Base-by-base conservation (phyloP, 129 eudicot genomes). In the Flaveria linearis region DNA sequence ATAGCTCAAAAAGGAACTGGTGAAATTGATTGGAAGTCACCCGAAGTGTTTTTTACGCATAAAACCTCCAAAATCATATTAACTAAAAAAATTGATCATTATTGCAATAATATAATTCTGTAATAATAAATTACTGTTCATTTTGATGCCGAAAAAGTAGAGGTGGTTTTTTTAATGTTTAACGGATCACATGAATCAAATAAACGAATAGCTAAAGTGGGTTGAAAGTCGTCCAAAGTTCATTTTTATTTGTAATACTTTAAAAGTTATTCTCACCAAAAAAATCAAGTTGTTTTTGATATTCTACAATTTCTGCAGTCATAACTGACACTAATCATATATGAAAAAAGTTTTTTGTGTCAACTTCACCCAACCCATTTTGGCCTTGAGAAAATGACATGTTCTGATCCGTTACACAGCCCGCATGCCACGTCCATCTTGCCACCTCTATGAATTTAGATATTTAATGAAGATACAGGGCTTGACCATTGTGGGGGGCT, bases 401-500 rank as follows among this genome's bases (percentile, higher is more conserved):
- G 12, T 53, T 52, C 49, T 56, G 42, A 58, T 15, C 57, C 22
- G 16, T 58, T 74, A 25, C 57, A 23, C 45, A 23, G 12, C 45
- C 57, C 3, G 15, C n/a, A 7, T 30, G 69, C 45, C 69, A 2
- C 45, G 20, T 0, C 42, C 39, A 73, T 72, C 50, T 64, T 66
- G 71, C 71, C 51, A 66, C 51, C 66, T 55, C 53, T 55, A 20
- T 66, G 14, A 71, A 17, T 49, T 47, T 20, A 26, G 56, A 45
- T 22, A 50, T 4, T 26, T 41, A 14, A 51, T 16, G 71, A 58
- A 75, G 84, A 79, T 84, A 23, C 86, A 78, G 90, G 72, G 78
- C 96, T 89, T 90, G 91, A 90, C 53, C 93, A 82, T 83, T 87
- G 72, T 66, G 76, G 63, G 75, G 80, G 76, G 78, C 78, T 81